Base-by-base conservation (phyloP, 805 yeast genomes). In the Barnettozyma sucrosica region DNA sequence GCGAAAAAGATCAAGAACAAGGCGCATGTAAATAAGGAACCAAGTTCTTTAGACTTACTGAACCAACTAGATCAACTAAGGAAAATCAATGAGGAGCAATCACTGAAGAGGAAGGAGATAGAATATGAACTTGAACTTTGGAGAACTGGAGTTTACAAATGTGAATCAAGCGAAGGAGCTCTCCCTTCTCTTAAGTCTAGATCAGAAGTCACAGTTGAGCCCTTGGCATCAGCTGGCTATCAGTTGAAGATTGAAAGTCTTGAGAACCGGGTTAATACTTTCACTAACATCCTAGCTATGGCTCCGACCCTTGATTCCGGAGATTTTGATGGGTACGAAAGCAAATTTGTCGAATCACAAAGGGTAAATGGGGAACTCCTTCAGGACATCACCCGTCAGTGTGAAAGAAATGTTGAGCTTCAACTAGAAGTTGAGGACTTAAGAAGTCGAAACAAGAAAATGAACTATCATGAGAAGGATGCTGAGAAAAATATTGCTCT, bases 1-100 rank as follows among this genome's bases (percentile, higher is more conserved):
- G 89, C 92, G 7, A 84, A 83, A 65, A 70, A 67, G 39, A 81
- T 87, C 51, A 71, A 76, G 56, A 89, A 85, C 59, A 70, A 69
- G 44, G 85, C 87, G 23, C 80, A 75, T 59, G 70, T 81, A 50
- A 88, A 81, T 59, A 48, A 56, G 7, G 61, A 59, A 21, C 63
- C 63, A 26, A 54, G 57, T 21, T 50, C 53, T 24, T 37, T 49
- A 32, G 61, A 58, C 40, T 36, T 60, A 14, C 28, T 59, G 10
- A 48, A 49, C 36, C 55, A 52, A 47, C 49, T 60, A 40, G 58
- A 56, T 7, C 49, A 51, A 20, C 51, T 60, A 30, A 52, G 49
- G 23, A 47, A 36, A 28, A 25, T 49, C 7, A 59, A 56, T 43
- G 46, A 48, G n/a, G 54, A 54, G 7, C 50, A 55, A 7, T 45